Percentiles rank a stretch among this genome's conserved stretches.
These are phyloP conservation scores for Sporothrix protearum DNA, from an alignment of 2,329 filamentous ascomycete species.

Conservation along the genomic window DNA sequence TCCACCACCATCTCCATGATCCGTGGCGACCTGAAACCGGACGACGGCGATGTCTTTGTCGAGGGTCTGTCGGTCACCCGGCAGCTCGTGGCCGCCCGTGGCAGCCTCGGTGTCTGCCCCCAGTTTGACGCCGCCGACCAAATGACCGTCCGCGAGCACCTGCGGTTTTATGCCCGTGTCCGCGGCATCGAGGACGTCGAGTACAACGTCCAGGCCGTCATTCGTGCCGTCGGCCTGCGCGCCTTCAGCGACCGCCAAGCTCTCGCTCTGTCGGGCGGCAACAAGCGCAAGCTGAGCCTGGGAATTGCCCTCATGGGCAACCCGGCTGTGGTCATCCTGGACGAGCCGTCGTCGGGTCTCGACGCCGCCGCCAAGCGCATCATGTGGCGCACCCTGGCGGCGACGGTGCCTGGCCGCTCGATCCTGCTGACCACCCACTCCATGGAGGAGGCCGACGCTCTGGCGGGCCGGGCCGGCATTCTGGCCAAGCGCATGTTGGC, in stretches of 20 bases:
- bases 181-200: constrained; percentile 72
- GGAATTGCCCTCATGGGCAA: constrained; percentile 93
- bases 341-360: constrained; percentile 85
- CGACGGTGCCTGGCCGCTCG: constrained; percentile 71
- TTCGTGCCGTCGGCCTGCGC: constrained; percentile 74
- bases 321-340: constrained; percentile 78
- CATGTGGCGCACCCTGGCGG: constrained; percentile 83
- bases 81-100: constrained; percentile 67
- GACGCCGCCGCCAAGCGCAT: constrained; percentile 87
- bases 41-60: constrained; percentile 75
- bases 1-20: constrained; percentile 86
- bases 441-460: constrained; percentile 91
- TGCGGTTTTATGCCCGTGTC: constrained; percentile 81
- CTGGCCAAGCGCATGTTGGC: constrained; percentile 83
- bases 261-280: constrained; percentile 77
- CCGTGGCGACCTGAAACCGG: constrained; percentile 78
- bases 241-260: constrained; percentile 73
- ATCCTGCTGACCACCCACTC: constrained; percentile 87
- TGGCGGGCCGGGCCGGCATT: constrained; percentile 80
- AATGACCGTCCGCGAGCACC: constrained; percentile 84
- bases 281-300: constrained; percentile 86
- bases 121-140: constrained; percentile 84
- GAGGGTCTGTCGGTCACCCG: constrained; percentile 72
- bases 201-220: constrained; percentile 72
- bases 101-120: constrained; percentile 84